A percentile compares a stretch with the other conserved stretches of the same genome.
Evolutionary conservation across 116 monocot genomes (phyloP).

Genomic region (Iris pallida): DNA sequence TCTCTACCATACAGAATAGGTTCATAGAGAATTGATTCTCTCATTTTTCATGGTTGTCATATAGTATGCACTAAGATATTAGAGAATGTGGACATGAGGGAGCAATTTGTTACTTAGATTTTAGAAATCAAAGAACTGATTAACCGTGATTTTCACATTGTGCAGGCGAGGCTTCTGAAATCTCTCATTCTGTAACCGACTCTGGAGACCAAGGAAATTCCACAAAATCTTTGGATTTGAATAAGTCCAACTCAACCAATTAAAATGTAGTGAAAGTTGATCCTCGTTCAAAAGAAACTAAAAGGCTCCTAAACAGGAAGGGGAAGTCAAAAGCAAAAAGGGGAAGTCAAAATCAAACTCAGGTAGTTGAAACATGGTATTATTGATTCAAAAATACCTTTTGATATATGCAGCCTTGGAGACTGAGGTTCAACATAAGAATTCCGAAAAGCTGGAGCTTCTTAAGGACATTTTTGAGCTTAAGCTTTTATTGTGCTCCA

Average conservation of each 20-base stretch:
- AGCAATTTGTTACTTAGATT: neutral
- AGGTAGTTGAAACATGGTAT: too few relatives aligned
- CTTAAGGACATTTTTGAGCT: conserved; percentile 6
- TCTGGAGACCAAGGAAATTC: neutral
- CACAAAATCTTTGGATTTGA: conserved; percentile 3
- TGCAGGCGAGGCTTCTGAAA: conserved; percentile 13
- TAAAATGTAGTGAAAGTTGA: conserved; percentile 2
- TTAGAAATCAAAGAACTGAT: neutral
- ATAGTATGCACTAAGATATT: neutral
- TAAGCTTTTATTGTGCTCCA: conserved; percentile 3
- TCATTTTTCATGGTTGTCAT: neutral
- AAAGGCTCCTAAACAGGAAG: neutral
- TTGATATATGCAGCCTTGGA: neutral
- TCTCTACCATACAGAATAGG: too few relatives aligned
- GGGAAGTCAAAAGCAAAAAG: too few relatives aligned
- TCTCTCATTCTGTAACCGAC: neutral
- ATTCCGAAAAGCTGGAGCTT: conserved; percentile 4
- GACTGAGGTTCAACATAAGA: neutral
- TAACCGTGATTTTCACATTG: neutral
- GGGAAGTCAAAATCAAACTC: too few relatives aligned
- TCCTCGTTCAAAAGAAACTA: neutral
- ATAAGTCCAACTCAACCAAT: neutral
- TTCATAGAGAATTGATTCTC: too few relatives aligned
- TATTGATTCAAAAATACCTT: neutral
- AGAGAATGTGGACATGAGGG: neutral